Base-by-base conservation (phyloP, 768 basidiomycete genomes). In the Mycena metata region DNA sequence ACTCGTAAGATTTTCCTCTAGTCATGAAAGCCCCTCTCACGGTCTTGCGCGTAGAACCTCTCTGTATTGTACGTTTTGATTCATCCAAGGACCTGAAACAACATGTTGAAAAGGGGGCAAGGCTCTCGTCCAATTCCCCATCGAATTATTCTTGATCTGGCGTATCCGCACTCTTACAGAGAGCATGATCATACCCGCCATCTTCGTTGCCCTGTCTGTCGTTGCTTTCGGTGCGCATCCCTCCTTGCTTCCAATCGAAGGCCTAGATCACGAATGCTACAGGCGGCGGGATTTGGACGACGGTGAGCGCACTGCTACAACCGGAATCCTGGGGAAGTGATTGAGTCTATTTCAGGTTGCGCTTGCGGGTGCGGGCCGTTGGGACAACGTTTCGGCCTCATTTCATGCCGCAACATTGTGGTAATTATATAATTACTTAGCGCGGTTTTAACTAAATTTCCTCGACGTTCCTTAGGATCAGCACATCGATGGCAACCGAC, bases 71-170 rank as follows among this genome's bases (percentile, higher is more conserved):
- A 39, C 9, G 39, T 39, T n/a, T n/a, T n/a, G n/a, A n/a, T n/a
- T 39, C 39, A 30, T 30, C 6, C 30, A 30, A 30, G 30, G 30
- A n/a, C n/a, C n/a, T n/a, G n/a, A n/a, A n/a, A n/a, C n/a, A n/a
- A n/a, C n/a, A n/a, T n/a, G n/a, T n/a, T n/a, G n/a, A n/a, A n/a
- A n/a, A 6, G 36, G 36, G 36, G 12, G 36, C 36, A 6, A 36
- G 36, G 12, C 36, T 36, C 12, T 64, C 1, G 71, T 78, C 15
- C 71, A 69, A 3, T 72, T 74, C 5, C 70, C 75, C 6, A 59
- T 74, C 21, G 77, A 78, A 67, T 50, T 75, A 13, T 78, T 78
- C 74, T 66, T 74, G 42, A 73, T 69, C 4, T 78, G 76, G 76
- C 69, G 77, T 12, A 75, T 77, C 4, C 30, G 39, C 6, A 66